Evolutionary conservation across 257 asterid species (phyloP), one percentile per base, ranked within the genome.

Genomic region (Solanum virginianum): DNA sequence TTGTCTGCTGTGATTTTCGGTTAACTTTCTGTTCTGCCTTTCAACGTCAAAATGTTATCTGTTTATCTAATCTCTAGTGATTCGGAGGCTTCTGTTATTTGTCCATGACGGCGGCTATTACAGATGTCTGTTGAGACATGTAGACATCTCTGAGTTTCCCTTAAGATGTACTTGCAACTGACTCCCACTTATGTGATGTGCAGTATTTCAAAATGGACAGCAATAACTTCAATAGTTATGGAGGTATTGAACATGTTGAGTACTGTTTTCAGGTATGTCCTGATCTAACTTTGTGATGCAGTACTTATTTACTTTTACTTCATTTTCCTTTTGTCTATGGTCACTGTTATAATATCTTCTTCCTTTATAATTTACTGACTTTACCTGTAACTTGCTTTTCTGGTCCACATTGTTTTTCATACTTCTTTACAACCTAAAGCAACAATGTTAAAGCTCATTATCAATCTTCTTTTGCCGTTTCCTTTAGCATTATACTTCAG

Each of bases 131-230:
- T 29, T 53, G n/a, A 26, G 63, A 16, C 43, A 51, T 53, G 20
- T 15, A 9, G 49, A 53, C 62, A 79, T 17, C 65, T 83, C 26
- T 56, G 80, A 7, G 32, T 10, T 79, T 4, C 39, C 75, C 82
- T 65, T 24, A 10, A 55, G 15, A 77, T 32, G 82, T 18, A 71
- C 62, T 57, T 65, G 51, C 62, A 66, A 45, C 81, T 88, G 59
- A 71, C 49, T n/a, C 56, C 69, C 47, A 80, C 86, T 85, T 57
- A 84, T 90, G 86, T 82, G 66, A 85, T 36, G 26, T 65, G 87
- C 77, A 97, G 99, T 97, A 95, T 90, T 97, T 94, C 98, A 93
- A 95, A 94, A 97, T 97, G 99, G 92, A 94, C 90, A 88, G 93
- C 49, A 89, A 85, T 83, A 93, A 95, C 57, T 94, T 89, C 80